A percentile compares a stretch with the other conserved stretches of the same genome.
These are phyloP conservation scores for Beauveria brongniartii DNA, from an alignment of 2,329 filamentous ascomycete genomes.

Conservation along the genomic window DNA sequence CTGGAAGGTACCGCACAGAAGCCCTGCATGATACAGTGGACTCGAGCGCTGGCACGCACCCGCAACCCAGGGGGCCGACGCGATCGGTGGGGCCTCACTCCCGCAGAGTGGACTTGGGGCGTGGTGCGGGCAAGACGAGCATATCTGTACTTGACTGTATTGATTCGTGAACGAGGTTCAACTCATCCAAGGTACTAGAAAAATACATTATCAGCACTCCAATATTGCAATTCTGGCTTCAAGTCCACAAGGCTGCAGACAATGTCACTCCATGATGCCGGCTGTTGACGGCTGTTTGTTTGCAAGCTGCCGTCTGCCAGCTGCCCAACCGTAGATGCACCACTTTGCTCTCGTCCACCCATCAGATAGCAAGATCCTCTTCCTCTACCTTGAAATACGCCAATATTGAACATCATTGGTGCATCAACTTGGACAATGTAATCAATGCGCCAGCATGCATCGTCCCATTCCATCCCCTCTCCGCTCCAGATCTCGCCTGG, in stretches of 20 bases:
- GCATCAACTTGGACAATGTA: neutral
- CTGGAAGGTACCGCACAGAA: neutral
- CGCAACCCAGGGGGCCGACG: neutral
- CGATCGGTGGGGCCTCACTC: slow-evolving; percentile 3
- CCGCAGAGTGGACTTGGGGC: neutral
- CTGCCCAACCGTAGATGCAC: neutral
- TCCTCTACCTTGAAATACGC: neutral
- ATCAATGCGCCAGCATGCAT: neutral
- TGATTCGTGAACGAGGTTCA: too few relatives aligned
- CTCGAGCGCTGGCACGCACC: neutral
- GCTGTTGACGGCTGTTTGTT: neutral
- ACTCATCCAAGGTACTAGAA: too few relatives aligned
- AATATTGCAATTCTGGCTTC: neutral
- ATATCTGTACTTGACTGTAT: too few relatives aligned
- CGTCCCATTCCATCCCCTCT: neutral
- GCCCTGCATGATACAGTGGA: neutral
- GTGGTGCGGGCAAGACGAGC: too few relatives aligned
- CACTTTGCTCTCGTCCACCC: neutral
- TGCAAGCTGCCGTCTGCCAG: neutral
- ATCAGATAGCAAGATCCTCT: neutral
- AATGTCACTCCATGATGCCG: too few relatives aligned
- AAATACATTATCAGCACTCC: too few relatives aligned
- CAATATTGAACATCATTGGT: neutral
- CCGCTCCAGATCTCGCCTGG: slow-evolving; percentile 4
- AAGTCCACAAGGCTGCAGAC: neutral